Percentiles rank a stretch among this genome's conserved stretches.
Conservation (phyloP, 2,329 filamentous ascomycete species). For the Cladobotryum protrusum region DNA sequence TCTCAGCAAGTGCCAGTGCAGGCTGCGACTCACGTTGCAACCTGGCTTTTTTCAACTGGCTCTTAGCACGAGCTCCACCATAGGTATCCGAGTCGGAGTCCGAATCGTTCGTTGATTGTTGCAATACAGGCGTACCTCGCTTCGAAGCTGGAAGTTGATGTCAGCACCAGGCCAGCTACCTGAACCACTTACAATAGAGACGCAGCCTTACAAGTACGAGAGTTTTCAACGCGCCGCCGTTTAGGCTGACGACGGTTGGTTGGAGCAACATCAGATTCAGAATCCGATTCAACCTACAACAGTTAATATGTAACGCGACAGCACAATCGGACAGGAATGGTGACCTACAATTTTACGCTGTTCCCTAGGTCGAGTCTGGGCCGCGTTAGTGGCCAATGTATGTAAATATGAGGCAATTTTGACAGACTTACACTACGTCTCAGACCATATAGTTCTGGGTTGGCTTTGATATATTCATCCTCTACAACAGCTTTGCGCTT, state of each 20-base stretch:
- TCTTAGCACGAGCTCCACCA: conserved; percentile 66
- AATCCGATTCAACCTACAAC: conserved; percentile 47
- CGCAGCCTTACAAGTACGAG: conserved; percentile 51
- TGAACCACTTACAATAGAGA: neutral
- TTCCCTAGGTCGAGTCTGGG: conserved; percentile 50
- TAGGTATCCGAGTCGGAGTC: conserved; percentile 73
- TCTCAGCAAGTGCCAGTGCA: conserved; percentile 64
- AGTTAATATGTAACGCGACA: conserved; percentile 9
- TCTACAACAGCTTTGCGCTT: conserved; percentile 68
- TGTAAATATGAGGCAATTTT: conserved; percentile 16
- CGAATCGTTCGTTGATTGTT: conserved; percentile 53
- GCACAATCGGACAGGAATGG: neutral
- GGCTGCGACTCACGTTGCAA: conserved; percentile 63
- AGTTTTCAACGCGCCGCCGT: conserved; percentile 61
- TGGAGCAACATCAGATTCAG: conserved; percentile 65
- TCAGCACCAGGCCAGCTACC: neutral
- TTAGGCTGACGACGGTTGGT: conserved; percentile 55
- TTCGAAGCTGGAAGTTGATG: conserved; percentile 46
- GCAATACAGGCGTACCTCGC: conserved; percentile 48
- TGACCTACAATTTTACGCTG: conserved; percentile 50
- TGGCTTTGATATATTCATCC: conserved; percentile 79
- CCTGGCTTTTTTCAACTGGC: conserved; percentile 68
- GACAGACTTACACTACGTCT: conserved; percentile 73
- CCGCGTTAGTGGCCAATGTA: conserved; percentile 25
- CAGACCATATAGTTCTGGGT: conserved; percentile 91